phyloP scores from a whole-genome alignment of 2,329 filamentous ascomycete genomes.

The Lasiodiplodia citricola region DNA sequence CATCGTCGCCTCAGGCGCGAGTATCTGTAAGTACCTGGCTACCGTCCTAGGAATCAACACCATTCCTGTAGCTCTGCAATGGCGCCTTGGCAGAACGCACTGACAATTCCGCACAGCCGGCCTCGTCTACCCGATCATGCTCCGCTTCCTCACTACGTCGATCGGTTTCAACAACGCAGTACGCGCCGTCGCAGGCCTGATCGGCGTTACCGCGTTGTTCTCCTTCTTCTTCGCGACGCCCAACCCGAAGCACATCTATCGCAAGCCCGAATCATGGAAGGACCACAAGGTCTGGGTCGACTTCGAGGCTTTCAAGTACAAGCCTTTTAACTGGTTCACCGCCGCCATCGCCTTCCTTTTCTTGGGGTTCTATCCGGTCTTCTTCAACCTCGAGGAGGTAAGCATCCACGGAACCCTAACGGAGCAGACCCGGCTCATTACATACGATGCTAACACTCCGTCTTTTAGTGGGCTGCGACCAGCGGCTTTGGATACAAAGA shows the following conservation, averaged over 20 bases:
- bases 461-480: slow-evolving; percentile 51
- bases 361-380: slow-evolving; percentile 58
- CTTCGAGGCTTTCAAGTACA: slow-evolving; percentile 49
- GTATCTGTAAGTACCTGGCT: slow-evolving; percentile 40
- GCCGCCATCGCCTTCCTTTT: slow-evolving; percentile 55
- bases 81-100: background rate
- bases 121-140: slow-evolving; percentile 55
- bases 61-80: background rate
- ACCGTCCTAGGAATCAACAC: background rate
- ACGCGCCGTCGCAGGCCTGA: slow-evolving; percentile 49
- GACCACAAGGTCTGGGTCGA: slow-evolving; percentile 51
- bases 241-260: slow-evolving; percentile 48
- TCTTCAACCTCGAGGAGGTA: slow-evolving; percentile 59
- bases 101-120: slow-evolving; percentile 38
- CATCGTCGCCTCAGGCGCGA: slow-evolving; percentile 57
- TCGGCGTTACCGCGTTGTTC: slow-evolving; percentile 46
- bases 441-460: background rate
- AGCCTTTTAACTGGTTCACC: slow-evolving; percentile 51
- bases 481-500: slow-evolving; percentile 49
- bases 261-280: slow-evolving; percentile 47
- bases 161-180: slow-evolving; percentile 54
- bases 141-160: slow-evolving; percentile 48
- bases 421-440: background rate
- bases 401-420: slow-evolving; percentile 25
- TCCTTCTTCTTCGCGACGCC: slow-evolving; percentile 51